These are phyloP conservation scores for Mycena maculata DNA, from an alignment of 768 basidiomycete species.

Conservation along the genomic window DNA sequence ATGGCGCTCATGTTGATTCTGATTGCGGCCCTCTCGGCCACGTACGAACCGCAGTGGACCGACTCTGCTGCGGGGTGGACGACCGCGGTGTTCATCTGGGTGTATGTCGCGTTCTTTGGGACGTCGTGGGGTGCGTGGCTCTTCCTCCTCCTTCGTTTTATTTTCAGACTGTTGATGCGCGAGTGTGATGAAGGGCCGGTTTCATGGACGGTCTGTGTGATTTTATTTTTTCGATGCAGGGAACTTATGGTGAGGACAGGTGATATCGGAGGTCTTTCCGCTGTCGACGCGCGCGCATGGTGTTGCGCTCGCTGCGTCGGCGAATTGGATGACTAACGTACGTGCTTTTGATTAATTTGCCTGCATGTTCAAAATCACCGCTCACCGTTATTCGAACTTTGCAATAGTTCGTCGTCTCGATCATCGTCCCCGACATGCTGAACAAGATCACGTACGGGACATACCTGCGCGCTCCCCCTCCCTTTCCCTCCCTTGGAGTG, in stretches of 20 bases:
- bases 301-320: slow-evolving; percentile 54
- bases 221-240: no score
- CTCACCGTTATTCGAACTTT: background rate
- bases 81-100: slow-evolving; percentile 49
- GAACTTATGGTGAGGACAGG: background rate
- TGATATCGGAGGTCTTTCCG: slow-evolving; percentile 57
- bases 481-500: background rate
- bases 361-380: background rate
- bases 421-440: slow-evolving; percentile 50
- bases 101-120: slow-evolving; percentile 54
- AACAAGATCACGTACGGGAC: slow-evolving; percentile 47
- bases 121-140: slow-evolving; percentile 45
- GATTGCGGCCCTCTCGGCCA: slow-evolving; percentile 28
- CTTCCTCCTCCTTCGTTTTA: background rate
- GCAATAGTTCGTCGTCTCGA: slow-evolving; percentile 39
- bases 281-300: slow-evolving; percentile 54
- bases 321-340: slow-evolving; percentile 54
- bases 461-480: slow-evolving; percentile 38
- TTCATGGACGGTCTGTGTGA: slow-evolving; percentile 36
- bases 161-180: slow-evolving; percentile 15
- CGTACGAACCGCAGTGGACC: slow-evolving; percentile 38
- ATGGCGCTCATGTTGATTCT: slow-evolving; percentile 40
- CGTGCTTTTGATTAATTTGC: background rate
- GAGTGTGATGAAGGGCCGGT: slow-evolving; percentile 27
- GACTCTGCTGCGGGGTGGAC: slow-evolving; percentile 42